Conservation (phyloP, 73 alveolate species). For the Stentor roeselii region DNA sequence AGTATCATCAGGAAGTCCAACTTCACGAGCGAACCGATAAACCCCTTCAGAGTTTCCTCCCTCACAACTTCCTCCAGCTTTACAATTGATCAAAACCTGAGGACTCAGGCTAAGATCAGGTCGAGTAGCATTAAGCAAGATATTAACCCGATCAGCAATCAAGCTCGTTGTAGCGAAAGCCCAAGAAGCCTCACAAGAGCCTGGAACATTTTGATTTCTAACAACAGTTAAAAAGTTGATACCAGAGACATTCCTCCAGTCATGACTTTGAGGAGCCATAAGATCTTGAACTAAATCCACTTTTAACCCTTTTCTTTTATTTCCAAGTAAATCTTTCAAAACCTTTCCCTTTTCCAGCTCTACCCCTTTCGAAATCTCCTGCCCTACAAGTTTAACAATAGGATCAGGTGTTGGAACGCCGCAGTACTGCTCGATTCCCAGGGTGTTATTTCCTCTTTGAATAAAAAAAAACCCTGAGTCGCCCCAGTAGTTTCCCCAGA, state of each 20-base stretch:
- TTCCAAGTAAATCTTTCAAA: slow-evolving; percentile 33
- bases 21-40: slow-evolving; percentile 41
- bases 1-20: slow-evolving; percentile 64
- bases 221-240: slow-evolving; percentile 65
- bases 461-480: slow-evolving; percentile 67
- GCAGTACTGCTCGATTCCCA: slow-evolving; percentile 55
- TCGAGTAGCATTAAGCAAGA: slow-evolving; percentile 40
- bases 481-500: slow-evolving; percentile 79
- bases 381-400: background rate
- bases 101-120: slow-evolving; percentile 64
- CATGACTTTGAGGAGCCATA: slow-evolving; percentile 56
- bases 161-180: slow-evolving; percentile 80
- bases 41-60: slow-evolving; percentile 68
- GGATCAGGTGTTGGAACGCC: slow-evolving; percentile 47
- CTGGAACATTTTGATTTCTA: slow-evolving; percentile 74
- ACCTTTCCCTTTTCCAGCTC: slow-evolving; percentile 31
- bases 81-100: slow-evolving; percentile 65
- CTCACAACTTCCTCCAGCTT: slow-evolving; percentile 79
- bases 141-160: slow-evolving; percentile 82
- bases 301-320: too few relatives aligned
- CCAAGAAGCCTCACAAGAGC: slow-evolving; percentile 84
- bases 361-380: background rate
- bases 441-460: slow-evolving; percentile 43
- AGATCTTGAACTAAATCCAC: too few relatives aligned
- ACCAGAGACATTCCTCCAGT: slow-evolving; percentile 75